Conservation (phyloP, 2,329 filamentous ascomycete genomes). For the Colletotrichum echinochloae region DNA sequence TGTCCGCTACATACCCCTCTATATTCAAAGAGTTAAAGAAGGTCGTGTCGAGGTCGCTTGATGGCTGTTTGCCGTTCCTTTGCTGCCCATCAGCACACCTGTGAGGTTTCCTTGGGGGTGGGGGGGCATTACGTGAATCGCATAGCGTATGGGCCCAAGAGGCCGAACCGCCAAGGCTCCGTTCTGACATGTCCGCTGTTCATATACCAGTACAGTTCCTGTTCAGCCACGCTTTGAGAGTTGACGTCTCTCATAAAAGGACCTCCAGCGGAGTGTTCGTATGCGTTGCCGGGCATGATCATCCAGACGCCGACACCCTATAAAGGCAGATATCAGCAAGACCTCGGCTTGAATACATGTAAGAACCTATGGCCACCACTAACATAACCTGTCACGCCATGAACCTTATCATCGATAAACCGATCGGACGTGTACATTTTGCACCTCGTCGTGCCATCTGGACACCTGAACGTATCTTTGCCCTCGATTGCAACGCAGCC, state of each 20-base stretch:
- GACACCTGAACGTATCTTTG: slow-evolving; percentile 42
- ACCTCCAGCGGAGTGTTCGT: slow-evolving; percentile 68
- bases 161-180: slow-evolving; percentile 66
- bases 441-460: slow-evolving; percentile 36
- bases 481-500: slow-evolving; percentile 43
- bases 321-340: slow-evolving; percentile 44
- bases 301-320: slow-evolving; percentile 59
- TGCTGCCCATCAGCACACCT: neutral
- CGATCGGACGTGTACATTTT: slow-evolving; percentile 65
- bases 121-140: slow-evolving; percentile 56
- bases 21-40: slow-evolving; percentile 67
- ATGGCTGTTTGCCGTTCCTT: slow-evolving; percentile 58
- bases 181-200: slow-evolving; percentile 69
- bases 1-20: slow-evolving; percentile 63
- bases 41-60: slow-evolving; percentile 60
- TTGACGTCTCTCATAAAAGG: slow-evolving; percentile 69
- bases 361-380: slow-evolving; percentile 45
- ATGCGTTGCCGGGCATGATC: slow-evolving; percentile 58
- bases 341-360: rapidly evolving
- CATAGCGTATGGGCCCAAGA: slow-evolving; percentile 70
- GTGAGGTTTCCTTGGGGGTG: neutral
- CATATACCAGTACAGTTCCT: slow-evolving; percentile 70
- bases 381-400: slow-evolving; percentile 53
- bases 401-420: slow-evolving; percentile 70
- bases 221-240: slow-evolving; percentile 65